Percentiles rank a stretch among this genome's conserved stretches.
Conservation (phyloP, 768 basidiomycete species). For the Macrolepiota dolichaula region DNA sequence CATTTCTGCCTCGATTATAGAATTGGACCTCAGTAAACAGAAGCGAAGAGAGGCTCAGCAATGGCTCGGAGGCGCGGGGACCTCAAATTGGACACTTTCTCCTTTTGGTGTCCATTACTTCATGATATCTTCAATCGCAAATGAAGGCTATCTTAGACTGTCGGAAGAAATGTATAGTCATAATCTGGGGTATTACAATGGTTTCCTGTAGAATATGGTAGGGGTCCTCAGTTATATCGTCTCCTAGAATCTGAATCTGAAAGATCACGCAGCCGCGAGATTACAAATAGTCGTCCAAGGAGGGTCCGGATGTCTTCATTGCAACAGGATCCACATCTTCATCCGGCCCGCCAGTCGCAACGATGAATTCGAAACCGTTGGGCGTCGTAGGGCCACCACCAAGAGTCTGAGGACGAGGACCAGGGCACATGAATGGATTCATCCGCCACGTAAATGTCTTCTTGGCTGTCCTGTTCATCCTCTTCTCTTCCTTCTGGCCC, state of each 20-base stretch:
- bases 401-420: constrained; percentile 8
- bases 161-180: not conserved
- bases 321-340: constrained; percentile 7
- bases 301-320: not conserved
- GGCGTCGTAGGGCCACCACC: constrained; percentile 10
- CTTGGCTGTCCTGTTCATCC: constrained; percentile 7
- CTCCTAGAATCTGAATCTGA: not conserved
- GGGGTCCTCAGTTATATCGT: not conserved
- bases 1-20: not conserved
- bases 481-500: not conserved
- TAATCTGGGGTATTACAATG: not conserved
- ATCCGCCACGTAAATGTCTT: constrained; percentile 4
- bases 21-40: not conserved
- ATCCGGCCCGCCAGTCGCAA: constrained; percentile 9
- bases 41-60: not conserved
- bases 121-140: not conserved
- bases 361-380: constrained; percentile 9
- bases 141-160: not conserved
- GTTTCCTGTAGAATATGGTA: not conserved
- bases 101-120: not conserved
- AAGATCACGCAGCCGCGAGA: not conserved
- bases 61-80: not conserved
- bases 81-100: not conserved
- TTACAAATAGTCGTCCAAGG: constrained; percentile 10
- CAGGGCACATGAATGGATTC: constrained; percentile 12